Evolutionary conservation across 257 asterid genomes (phyloP).

Genomic region (Plantago elongata): DNA sequence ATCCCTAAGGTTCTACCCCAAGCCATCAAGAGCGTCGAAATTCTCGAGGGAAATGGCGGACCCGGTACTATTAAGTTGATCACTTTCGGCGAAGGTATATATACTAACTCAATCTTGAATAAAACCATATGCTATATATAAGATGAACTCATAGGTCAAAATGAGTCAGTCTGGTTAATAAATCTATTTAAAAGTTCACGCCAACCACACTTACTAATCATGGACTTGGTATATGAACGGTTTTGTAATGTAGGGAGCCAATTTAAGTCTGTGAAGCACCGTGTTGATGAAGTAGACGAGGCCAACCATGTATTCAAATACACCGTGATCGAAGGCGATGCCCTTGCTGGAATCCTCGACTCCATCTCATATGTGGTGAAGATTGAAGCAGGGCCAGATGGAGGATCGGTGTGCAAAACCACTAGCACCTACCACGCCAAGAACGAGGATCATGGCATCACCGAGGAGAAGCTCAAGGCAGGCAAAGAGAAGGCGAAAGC

Average conservation of each 20-base stretch:
- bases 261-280: slow-evolving; percentile 41
- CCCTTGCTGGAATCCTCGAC: slow-evolving; percentile 32
- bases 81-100: slow-evolving; percentile 32
- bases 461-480: slow-evolving; percentile 38
- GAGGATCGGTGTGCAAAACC: slow-evolving; percentile 42
- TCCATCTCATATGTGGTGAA: slow-evolving; percentile 33
- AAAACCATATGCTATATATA: too few relatives aligned
- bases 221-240: too few relatives aligned
- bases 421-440: slow-evolving; percentile 35
- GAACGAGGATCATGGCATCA: slow-evolving; percentile 28
- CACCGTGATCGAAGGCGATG: slow-evolving; percentile 47
- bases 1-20: slow-evolving; percentile 33
- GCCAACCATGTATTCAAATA: slow-evolving; percentile 28
- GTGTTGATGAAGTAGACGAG: slow-evolving; percentile 39
- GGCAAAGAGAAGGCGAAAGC: slow-evolving; percentile 36
- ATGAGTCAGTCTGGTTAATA: too few relatives aligned
- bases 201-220: too few relatives aligned
- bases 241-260: slow-evolving; percentile 31
- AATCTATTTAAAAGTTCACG: too few relatives aligned
- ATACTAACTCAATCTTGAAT: not conserved
- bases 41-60: slow-evolving; percentile 37
- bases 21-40: slow-evolving; percentile 32
- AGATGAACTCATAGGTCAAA: too few relatives aligned
- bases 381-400: slow-evolving; percentile 35
- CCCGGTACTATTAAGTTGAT: slow-evolving; percentile 34